Evolutionary conservation across 495 filamentous ascomycete genomes (phyloP), one percentile per base, ranked within the genome.

Genomic region (Tuber melanosporum): DNA sequence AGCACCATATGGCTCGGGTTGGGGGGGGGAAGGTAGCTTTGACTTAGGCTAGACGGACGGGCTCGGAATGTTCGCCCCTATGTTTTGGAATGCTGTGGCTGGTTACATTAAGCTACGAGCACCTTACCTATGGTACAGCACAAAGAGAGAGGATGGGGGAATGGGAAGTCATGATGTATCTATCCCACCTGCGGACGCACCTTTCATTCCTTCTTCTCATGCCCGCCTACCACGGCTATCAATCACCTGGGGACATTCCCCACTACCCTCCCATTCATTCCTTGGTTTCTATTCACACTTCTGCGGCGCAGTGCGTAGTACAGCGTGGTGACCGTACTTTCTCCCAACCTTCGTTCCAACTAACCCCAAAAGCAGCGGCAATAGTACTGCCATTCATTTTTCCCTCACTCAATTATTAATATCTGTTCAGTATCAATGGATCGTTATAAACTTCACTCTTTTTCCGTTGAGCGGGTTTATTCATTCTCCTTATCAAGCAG

Each of bases 271-370:
- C n/a, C 26, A 2, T 52, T 62, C 26, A 32, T 62, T 62, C 12
- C 52, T 62, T 62, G 26, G 15, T 62, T 62, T 62, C 12, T 62
- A 62, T 32, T 62, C 52, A 12, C 26, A 15, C 22, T 14, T 32
- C 52, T 62, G n/a, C n/a, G 12, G 52, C 14, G 52, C 52, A 62
- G 52, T 15, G n/a, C 26, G 12, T 14, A 26, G 52, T 6, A 26
- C 1, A 62, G 49, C n/a, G 20, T 2, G 10, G 8, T 52, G 10
- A 0, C 49, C 22, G 49, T n/a, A 52, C 22, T n/a, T 3, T n/a
- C 49, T 52, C 52, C n/a, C 52, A 62, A 62, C 52, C 26, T 62
- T 62, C 52, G 26, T 62, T 62, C 52, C n/a, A 62, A 32, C 52
- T n/a, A 62, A 32, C 52, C 49, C 22, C 49, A 52, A 2, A 1